Base-by-base conservation (phyloP, 495 filamentous ascomycete species). In the Podospora comata region DNA sequence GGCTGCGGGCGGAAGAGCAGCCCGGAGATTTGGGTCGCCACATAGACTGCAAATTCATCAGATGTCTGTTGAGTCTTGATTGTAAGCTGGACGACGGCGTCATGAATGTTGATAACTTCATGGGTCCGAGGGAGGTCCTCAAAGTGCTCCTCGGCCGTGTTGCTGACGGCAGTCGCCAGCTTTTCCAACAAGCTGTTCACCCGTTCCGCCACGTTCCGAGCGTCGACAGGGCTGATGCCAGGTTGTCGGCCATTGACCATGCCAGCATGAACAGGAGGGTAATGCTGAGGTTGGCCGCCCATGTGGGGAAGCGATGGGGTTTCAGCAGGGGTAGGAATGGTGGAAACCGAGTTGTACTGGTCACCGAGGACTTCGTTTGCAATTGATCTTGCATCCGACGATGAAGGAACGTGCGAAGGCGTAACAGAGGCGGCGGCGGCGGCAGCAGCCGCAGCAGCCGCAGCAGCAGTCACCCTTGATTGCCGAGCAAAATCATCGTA, bases 401-500 rank as follows among this genome's bases (percentile, higher is more conserved):
- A 72, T 3, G 84, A 80, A 5, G 83, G 73, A 3, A 77, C 76
- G 67, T 86, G 85, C 18, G 80, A 74, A 3, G 80, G 74, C 3
- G 68, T 55, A 5, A 71, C 59, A 32, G 61, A 63, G 1, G 76
- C 57, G 9, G 77, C 69, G 26, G 76, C 72, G 1, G 87, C 80
- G n/a, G 85, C 85, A 27, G 68, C 59, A 7, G 73, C 59, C 0
- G 68, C 58, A 9, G 73, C 58, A 30, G 59, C 26, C 1, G 76
- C 56, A 11, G 77, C 68, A 23, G 76, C 71, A 1, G 87, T 81
- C 18, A 84, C 85, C 32, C 92, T 88, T 11, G 90, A 86, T 74
- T 94, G 91, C 57, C 93, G 85, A 5, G 91, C 92, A 78, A 99
- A 99, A 58, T 97, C 93, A 68, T 96, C 92, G 71, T 98, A 99